Conservation (phyloP, 768 basidiomycete species). For the Serendipita vermifera region DNA sequence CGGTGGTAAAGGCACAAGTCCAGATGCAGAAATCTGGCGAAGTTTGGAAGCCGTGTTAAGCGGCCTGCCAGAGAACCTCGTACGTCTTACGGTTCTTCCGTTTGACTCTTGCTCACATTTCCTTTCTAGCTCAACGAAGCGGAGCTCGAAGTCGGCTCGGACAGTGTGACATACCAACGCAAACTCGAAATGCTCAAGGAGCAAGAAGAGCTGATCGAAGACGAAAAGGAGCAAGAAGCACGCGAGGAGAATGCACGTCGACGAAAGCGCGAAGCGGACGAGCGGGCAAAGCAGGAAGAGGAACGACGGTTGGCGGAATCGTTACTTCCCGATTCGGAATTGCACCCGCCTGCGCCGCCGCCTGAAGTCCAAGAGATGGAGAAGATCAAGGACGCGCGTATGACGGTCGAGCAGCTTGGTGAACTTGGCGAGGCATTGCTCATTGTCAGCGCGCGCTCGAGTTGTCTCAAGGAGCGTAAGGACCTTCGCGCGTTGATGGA, state of each 20-base stretch:
- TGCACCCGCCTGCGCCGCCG: slow-evolving; percentile 32
- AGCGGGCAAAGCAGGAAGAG: slow-evolving; percentile 38
- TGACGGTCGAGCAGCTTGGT: slow-evolving; percentile 92
- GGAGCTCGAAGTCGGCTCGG: slow-evolving; percentile 89
- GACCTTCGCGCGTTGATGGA: slow-evolving; percentile 87
- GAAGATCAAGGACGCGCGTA: slow-evolving; percentile 62
- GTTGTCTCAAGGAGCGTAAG: slow-evolving; percentile 88
- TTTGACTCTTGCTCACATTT: too few species aligned
- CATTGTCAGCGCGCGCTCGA: slow-evolving; percentile 83
- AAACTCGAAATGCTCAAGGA: slow-evolving; percentile 96
- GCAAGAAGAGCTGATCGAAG: slow-evolving; percentile 98
- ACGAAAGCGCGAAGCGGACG: slow-evolving; percentile 66
- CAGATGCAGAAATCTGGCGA: slow-evolving; percentile 48
- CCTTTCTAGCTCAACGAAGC: slow-evolving; percentile 77
- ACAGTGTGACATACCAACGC: slow-evolving; percentile 92
- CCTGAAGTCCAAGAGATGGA: slow-evolving; percentile 47
- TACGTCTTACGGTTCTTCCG: slow-evolving; percentile 24
- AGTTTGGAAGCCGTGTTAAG: slow-evolving; percentile 83
- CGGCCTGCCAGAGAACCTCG: slow-evolving; percentile 87
- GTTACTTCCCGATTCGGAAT: slow-evolving; percentile 81
- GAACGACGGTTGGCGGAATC: slow-evolving; percentile 70
- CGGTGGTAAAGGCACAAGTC: slow-evolving; percentile 45
- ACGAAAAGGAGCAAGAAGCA: slow-evolving; percentile 92
- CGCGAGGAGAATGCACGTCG: slow-evolving; percentile 87
- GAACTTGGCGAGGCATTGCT: slow-evolving; percentile 87